phyloP scores from a whole-genome alignment of 2,329 filamentous ascomycete species.

The Neopestalotiopsis sp. region DNA sequence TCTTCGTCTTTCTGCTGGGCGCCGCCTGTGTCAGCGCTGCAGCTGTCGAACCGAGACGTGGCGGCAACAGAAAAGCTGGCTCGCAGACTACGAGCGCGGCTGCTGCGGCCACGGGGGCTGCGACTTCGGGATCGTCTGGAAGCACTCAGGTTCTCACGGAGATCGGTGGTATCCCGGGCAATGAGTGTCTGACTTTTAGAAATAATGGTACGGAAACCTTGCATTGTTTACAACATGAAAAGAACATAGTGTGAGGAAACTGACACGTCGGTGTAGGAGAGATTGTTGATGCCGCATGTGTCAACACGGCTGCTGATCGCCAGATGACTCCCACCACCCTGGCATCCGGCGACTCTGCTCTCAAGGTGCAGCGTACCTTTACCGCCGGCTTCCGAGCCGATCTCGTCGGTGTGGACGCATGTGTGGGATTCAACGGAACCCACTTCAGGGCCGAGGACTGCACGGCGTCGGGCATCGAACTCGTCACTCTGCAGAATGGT shows the following conservation, averaged over 20 bases:
- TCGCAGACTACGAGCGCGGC: background rate
- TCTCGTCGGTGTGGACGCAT: conserved; percentile 42
- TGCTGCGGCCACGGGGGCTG: background rate
- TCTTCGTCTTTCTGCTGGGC: background rate
- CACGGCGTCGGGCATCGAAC: conserved; percentile 27
- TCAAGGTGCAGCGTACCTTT: conserved; percentile 45
- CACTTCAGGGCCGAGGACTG: conserved; percentile 44
- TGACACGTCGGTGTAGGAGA: conserved; percentile 34
- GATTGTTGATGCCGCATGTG: conserved; percentile 48
- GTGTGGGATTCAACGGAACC: conserved; percentile 46
- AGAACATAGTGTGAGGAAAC: background rate
- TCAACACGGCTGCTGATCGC: conserved; percentile 42
- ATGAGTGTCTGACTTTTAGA: conserved; percentile 46
- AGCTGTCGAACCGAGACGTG: background rate
- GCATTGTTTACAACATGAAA: background rate
- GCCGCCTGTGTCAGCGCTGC: conserved; percentile 10
- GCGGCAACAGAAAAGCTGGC: background rate
- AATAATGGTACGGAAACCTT: conserved; percentile 40
- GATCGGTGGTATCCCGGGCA: conserved; percentile 41
- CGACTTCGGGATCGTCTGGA: background rate
- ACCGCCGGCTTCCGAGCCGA: conserved; percentile 43
- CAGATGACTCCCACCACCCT: conserved; percentile 44
- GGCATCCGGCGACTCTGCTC: conserved; percentile 34
- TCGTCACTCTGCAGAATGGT: conserved; percentile 35
- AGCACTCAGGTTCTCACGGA: conserved; percentile 40